Conservation (phyloP, 352 stramenopile species). For the Pythium graminicola region DNA sequence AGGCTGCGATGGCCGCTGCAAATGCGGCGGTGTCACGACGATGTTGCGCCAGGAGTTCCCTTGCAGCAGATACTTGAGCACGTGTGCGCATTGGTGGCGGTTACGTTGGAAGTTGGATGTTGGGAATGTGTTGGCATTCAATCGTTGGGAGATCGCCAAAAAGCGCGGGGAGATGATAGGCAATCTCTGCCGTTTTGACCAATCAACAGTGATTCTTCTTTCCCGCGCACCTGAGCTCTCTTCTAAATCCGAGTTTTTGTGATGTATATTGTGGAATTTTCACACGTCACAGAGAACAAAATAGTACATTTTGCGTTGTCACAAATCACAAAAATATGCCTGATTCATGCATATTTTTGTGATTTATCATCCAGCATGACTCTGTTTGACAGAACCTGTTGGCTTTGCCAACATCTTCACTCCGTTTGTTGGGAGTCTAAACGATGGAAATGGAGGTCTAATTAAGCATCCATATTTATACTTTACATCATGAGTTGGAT, state of each 20-base stretch:
- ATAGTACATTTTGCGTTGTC: neutral
- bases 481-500: constrained; percentile 6
- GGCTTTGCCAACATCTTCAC: too few relatives aligned
- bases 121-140: neutral
- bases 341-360: too few relatives aligned
- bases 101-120: neutral
- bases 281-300: neutral
- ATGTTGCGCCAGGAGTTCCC: constrained; percentile 11
- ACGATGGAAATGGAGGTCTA: neutral
- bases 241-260: neutral
- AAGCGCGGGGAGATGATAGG: constrained; percentile 11
- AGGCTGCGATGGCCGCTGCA: constrained; percentile 15
- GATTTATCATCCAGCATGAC: too few relatives aligned
- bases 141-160: constrained; percentile 12
- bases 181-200: constrained; percentile 1
- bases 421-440: too few relatives aligned
- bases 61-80: constrained; percentile 14
- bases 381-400: too few relatives aligned
- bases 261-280: too few relatives aligned
- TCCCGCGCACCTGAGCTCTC: neutral
- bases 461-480: neutral
- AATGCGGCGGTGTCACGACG: constrained; percentile 10
- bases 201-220: constrained; percentile 4
- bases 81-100: constrained; percentile 15
- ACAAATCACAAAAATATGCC: too few relatives aligned